Conservation (phyloP, 768 basidiomycete species). For the Termitomyces sp. region DNA sequence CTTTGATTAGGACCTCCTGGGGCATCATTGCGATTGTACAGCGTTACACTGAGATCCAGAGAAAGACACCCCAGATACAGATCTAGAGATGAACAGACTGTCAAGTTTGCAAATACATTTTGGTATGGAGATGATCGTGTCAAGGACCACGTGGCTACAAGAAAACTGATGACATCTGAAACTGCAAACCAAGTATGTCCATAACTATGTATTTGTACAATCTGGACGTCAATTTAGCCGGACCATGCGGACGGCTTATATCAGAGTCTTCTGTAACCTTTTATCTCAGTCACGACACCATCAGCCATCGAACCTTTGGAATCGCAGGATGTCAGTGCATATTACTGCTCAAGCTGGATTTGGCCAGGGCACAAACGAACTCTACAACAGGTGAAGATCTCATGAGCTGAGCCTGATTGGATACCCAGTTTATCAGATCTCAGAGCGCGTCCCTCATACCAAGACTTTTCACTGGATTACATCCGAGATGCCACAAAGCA, state of each 20-base stretch:
- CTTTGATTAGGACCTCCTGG: constrained; percentile 12
- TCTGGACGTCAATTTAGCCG: too few species aligned
- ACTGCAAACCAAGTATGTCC: neutral
- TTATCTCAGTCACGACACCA: neutral
- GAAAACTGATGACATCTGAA: neutral
- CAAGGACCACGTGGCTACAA: neutral
- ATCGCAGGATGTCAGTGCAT: constrained; percentile 43
- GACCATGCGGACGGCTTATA: too few species aligned
- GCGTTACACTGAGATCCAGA: neutral
- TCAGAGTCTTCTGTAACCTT: neutral
- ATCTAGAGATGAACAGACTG: neutral
- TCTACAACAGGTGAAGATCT: constrained; percentile 61
- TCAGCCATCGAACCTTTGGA: constrained; percentile 5
- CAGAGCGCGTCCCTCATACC: constrained; percentile 84
- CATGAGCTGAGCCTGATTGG: neutral
- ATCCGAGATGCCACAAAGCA: constrained; percentile 46
- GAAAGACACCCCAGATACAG: neutral
- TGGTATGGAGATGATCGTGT: neutral
- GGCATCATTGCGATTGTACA: neutral
- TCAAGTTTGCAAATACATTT: neutral
- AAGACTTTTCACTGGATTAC: constrained; percentile 50
- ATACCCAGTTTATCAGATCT: neutral
- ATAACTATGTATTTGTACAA: neutral
- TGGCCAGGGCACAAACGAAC: constrained; percentile 74
- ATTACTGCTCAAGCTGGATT: constrained; percentile 69